A percentile compares a stretch with the other conserved stretches of the same genome.
phyloP scores from a whole-genome alignment of 2,329 filamentous ascomycete genomes.

The Erysiphe pulchra region DNA sequence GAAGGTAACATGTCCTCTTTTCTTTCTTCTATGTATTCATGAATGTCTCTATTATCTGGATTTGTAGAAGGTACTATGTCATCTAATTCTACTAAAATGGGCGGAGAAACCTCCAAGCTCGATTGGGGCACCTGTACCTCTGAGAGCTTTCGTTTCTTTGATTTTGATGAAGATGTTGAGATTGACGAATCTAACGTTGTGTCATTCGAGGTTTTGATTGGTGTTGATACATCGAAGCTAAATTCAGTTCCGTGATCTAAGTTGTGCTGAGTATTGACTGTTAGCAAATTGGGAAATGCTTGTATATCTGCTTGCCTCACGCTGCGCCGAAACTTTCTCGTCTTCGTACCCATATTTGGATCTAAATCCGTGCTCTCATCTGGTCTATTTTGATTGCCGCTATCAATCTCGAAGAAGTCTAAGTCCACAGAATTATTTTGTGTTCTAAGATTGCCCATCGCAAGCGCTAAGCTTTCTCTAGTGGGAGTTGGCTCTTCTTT shows the following conservation, averaged over 20 bases:
- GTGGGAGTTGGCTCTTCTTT: slow-evolving; percentile 7
- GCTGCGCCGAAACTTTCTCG: slow-evolving; percentile 30
- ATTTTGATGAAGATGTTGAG: slow-evolving; percentile 14
- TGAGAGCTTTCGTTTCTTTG: slow-evolving; percentile 27
- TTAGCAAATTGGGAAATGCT: slow-evolving; percentile 18
- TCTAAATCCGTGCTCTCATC: slow-evolving; percentile 14
- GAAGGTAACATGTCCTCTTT: slow-evolving; percentile 3
- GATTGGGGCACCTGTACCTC: slow-evolving; percentile 10
- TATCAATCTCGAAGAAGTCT: slow-evolving; percentile 9
- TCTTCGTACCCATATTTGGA: slow-evolving; percentile 19
- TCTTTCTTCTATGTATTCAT: slow-evolving; percentile 2
- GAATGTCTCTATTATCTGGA: slow-evolving; percentile 4
- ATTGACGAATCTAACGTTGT: slow-evolving; percentile 12
- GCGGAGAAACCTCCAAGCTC: slow-evolving; percentile 5
- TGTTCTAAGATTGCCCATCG: slow-evolving; percentile 22
- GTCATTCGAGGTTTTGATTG: slow-evolving; percentile 25
- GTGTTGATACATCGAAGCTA: slow-evolving; percentile 40
- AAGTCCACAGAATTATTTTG: slow-evolving; percentile 13
- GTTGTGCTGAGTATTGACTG: slow-evolving; percentile 15
- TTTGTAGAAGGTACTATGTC: slow-evolving; percentile 9
- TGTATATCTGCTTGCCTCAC: slow-evolving; percentile 32
- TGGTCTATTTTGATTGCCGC: slow-evolving; percentile 13
- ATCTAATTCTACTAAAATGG: slow-evolving; percentile 2
- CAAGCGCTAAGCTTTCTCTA: slow-evolving; percentile 17
- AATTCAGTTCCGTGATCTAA: slow-evolving; percentile 25